phyloP scores from a whole-genome alignment of 2,329 filamentous ascomycete species.

The Emmonsia crescens region DNA sequence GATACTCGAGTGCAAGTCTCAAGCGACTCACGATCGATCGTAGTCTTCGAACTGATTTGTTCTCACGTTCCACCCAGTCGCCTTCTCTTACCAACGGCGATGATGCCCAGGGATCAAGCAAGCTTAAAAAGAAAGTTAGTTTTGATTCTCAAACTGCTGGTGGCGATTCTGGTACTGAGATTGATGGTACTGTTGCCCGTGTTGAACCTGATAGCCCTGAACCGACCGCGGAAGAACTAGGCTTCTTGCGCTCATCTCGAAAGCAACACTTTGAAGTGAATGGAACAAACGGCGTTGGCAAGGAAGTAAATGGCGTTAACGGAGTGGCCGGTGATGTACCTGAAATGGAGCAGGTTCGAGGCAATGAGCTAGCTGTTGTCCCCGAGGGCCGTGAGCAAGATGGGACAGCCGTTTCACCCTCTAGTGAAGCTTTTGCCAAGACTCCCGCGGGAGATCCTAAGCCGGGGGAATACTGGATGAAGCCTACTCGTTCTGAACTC shows the following conservation, averaged over 20 bases:
- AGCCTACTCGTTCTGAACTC: slow-evolving; percentile 63
- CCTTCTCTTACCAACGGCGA: slow-evolving; percentile 29
- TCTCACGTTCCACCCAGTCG: slow-evolving; percentile 33
- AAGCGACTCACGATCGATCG: slow-evolving; percentile 92
- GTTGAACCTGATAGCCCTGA: slow-evolving; percentile 41
- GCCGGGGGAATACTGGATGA: slow-evolving; percentile 78
- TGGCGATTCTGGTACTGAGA: slow-evolving; percentile 21
- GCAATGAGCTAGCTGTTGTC: slow-evolving; percentile 68
- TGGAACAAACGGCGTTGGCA: slow-evolving; percentile 13
- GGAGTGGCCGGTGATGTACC: slow-evolving; percentile 26
- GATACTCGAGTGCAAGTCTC: slow-evolving; percentile 58
- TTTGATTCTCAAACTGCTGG: slow-evolving; percentile 61
- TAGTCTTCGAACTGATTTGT: slow-evolving; percentile 59
- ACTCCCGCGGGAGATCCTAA: slow-evolving; percentile 38
- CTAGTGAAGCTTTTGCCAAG: slow-evolving; percentile 21
- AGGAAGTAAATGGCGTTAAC: slow-evolving; percentile 22
- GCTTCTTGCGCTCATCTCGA: slow-evolving; percentile 47
- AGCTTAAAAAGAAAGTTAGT: slow-evolving; percentile 69
- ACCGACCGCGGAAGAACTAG: slow-evolving; percentile 49
- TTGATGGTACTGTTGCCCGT: slow-evolving; percentile 43
- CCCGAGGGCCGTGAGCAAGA: slow-evolving; percentile 50
- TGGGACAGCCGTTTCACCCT: slow-evolving; percentile 34
- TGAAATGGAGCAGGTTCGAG: slow-evolving; percentile 61
- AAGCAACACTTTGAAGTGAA: slow-evolving; percentile 37
- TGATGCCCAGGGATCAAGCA: slow-evolving; percentile 28